A percentile compares a stretch with the other conserved stretches of the same genome.
Conservation (phyloP, 257 asterid genomes). For the Nicotiana noctiflora region DNA sequence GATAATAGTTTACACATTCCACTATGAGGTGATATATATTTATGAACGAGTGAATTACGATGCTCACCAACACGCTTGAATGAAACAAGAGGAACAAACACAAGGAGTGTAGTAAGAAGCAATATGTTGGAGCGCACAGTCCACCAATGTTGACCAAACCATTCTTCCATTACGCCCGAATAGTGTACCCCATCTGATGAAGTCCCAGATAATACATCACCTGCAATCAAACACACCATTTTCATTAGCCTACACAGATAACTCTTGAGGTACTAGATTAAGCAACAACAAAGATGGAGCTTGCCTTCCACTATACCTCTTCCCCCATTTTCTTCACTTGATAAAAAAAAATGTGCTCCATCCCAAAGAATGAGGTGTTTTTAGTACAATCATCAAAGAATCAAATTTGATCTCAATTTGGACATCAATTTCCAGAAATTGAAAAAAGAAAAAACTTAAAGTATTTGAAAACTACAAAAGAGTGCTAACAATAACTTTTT, state of each 20-base stretch:
- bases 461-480: neutral
- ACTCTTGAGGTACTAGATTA: neutral
- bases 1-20: neutral
- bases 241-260: neutral
- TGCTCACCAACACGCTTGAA: slow-evolving; percentile 79
- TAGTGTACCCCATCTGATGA: slow-evolving; percentile 76
- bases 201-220: slow-evolving; percentile 82
- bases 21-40: neutral
- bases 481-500: neutral
- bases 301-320: neutral
- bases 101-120: slow-evolving; percentile 55
- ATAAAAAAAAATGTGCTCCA: neutral
- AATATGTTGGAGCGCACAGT: slow-evolving; percentile 52
- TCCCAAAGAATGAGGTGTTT: neutral
- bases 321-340: neutral
- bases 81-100: slow-evolving; percentile 65
- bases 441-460: neutral
- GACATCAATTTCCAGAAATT: neutral
- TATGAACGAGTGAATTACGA: too few relatives aligned
- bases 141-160: slow-evolving; percentile 94
- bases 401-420: neutral
- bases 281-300: neutral
- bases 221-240: slow-evolving; percentile 33
- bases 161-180: slow-evolving; percentile 77
- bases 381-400: neutral